phyloP scores from a whole-genome alignment of 371 early-diverging fungal genomes.

The Rhizopus arrhizus region DNA sequence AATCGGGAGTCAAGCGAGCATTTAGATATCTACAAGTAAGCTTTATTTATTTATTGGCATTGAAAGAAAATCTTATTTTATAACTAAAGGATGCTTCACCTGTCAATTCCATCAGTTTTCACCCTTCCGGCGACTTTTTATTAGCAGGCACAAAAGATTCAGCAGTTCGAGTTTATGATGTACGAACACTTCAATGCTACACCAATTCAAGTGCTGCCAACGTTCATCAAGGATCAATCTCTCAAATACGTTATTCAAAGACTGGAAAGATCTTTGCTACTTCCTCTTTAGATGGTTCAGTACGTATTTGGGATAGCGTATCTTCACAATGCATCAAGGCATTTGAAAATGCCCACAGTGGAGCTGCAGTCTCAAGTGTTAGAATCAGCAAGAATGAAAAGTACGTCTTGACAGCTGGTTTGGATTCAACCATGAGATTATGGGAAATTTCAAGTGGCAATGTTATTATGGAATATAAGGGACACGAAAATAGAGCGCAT shows the following conservation, averaged over 20 bases:
- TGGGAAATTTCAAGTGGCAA: slow-evolving; percentile 86
- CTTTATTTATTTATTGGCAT: neutral
- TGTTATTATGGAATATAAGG: slow-evolving; percentile 66
- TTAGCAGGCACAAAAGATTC: slow-evolving; percentile 74
- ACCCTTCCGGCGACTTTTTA: slow-evolving; percentile 85
- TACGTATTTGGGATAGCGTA: slow-evolving; percentile 86
- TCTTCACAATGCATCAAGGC: slow-evolving; percentile 72
- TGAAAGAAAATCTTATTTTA: neutral
- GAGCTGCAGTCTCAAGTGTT: slow-evolving; percentile 73
- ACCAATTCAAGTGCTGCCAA: slow-evolving; percentile 56
- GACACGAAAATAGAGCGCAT: slow-evolving; percentile 59
- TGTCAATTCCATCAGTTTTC: slow-evolving; percentile 77
- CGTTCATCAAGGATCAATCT: slow-evolving; percentile 69
- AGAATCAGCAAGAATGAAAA: slow-evolving; percentile 74
- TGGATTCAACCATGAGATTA: slow-evolving; percentile 72
- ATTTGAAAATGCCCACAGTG: slow-evolving; percentile 76
- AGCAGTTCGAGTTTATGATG: slow-evolving; percentile 82
- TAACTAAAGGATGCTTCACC: slow-evolving; percentile 64
- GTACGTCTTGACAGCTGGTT: slow-evolving; percentile 79
- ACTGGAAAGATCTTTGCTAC: slow-evolving; percentile 76
- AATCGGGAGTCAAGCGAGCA: slow-evolving; percentile 75
- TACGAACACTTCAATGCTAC: slow-evolving; percentile 80
- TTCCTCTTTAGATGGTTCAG: slow-evolving; percentile 81
- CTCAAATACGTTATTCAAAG: slow-evolving; percentile 73
- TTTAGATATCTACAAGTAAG: slow-evolving; percentile 83